phyloP scores from a whole-genome alignment of 176 grass and related monocot species.

The Oryza longistaminata region DNA sequence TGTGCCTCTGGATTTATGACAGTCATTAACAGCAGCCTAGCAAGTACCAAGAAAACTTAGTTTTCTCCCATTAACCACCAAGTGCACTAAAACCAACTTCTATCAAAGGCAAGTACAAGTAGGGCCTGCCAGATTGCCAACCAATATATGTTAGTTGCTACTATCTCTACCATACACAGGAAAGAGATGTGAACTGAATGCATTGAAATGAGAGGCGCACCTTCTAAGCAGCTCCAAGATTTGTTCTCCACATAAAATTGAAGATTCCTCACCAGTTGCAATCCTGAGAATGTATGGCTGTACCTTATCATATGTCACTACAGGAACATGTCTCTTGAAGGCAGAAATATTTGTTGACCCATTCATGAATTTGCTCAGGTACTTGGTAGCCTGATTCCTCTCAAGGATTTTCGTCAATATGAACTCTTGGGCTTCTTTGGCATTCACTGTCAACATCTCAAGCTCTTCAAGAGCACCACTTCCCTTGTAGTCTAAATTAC shows the following conservation, averaged over 20 bases:
- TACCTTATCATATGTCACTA: conserved; percentile 62
- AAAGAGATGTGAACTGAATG: conserved; percentile 10
- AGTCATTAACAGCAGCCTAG: neutral
- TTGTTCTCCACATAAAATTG: conserved; percentile 63
- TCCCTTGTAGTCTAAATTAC: conserved; percentile 54
- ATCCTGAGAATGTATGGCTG: conserved; percentile 67
- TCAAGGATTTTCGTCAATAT: conserved; percentile 61
- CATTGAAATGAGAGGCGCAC: conserved; percentile 33
- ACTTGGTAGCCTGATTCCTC: conserved; percentile 67
- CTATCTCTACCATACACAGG: conserved; percentile 13
- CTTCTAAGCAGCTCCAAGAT: conserved; percentile 71
- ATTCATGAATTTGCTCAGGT: conserved; percentile 69
- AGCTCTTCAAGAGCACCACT: conserved; percentile 60
- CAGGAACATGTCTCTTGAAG: conserved; percentile 60
- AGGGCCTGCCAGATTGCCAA: conserved; percentile 7
- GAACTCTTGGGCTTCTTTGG: conserved; percentile 59
- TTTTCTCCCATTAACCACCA: neutral
- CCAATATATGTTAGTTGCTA: conserved; percentile 19
- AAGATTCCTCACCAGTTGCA: conserved; percentile 58
- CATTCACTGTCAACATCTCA: conserved; percentile 64
- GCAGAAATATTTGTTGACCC: conserved; percentile 53
- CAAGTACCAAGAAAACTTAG: neutral
- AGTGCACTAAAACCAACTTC: neutral
- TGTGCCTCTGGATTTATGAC: neutral
- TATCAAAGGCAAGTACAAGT: conserved; percentile 9